These are phyloP conservation scores for Cetradonia linearis DNA, from an alignment of 495 filamentous ascomycete genomes.

Conservation along the genomic window DNA sequence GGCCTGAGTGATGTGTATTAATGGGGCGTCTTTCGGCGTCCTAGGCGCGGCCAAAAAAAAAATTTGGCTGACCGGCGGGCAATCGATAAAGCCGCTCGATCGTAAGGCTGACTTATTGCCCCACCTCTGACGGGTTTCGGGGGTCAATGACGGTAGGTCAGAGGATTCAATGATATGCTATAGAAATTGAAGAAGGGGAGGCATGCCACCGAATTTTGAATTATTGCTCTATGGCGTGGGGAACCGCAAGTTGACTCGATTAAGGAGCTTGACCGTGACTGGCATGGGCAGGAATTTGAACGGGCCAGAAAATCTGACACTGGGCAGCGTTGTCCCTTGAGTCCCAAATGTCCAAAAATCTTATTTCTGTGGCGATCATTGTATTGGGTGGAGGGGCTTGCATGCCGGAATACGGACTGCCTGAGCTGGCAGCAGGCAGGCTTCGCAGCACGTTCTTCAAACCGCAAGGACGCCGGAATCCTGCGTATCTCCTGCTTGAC, in stretches of 20 bases:
- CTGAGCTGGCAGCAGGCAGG: constrained; percentile 1
- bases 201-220: background rate
- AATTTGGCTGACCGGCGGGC: no score
- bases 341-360: background rate
- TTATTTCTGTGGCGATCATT: constrained; percentile 8
- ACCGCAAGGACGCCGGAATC: constrained; percentile 3
- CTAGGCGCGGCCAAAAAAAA: constrained; percentile 4
- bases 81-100: constrained; percentile 11
- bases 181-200: background rate
- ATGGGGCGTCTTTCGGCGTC: constrained; percentile 3
- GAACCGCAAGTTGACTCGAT: background rate
- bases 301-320: constrained; percentile 6
- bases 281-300: constrained; percentile 4
- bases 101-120: constrained; percentile 7
- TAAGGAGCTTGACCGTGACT: constrained; percentile 6
- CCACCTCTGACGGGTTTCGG: background rate
- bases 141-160: background rate
- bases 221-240: constrained; percentile 6
- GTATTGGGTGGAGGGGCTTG: constrained; percentile 7
- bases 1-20: background rate
- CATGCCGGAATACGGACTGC: constrained; percentile 8
- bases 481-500: constrained; percentile 1
- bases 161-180: constrained; percentile 4
- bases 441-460: constrained; percentile 7
- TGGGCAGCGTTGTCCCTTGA: constrained; percentile 4